Percentiles rank a stretch among this genome's conserved stretches.
These are phyloP conservation scores for Coprinellus aureogranulatus DNA, from an alignment of 768 basidiomycete species.

Conservation along the genomic window DNA sequence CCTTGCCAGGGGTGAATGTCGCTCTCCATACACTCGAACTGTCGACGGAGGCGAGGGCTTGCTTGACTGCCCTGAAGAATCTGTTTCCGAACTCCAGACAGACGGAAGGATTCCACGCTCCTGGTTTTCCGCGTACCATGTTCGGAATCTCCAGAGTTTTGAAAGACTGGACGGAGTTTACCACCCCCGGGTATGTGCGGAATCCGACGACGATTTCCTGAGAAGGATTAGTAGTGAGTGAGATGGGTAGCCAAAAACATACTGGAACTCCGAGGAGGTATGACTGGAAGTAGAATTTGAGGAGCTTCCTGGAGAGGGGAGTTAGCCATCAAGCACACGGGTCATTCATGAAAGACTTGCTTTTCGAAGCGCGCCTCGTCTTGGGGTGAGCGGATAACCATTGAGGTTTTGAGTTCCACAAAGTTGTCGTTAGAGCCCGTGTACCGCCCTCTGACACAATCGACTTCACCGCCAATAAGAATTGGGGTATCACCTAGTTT, in stretches of 20 bases:
- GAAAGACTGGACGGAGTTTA: slow-evolving; percentile 67
- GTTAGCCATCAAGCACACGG: too few relatives aligned
- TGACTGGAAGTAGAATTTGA: slow-evolving; percentile 90
- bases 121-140: slow-evolving; percentile 68
- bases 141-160: slow-evolving; percentile 79
- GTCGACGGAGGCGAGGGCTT: slow-evolving; percentile 23
- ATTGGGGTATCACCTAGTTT: slow-evolving; percentile 70
- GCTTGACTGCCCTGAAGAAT: slow-evolving; percentile 57
- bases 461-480: slow-evolving; percentile 87
- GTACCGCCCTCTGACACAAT: slow-evolving; percentile 73
- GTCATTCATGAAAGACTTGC: too few relatives aligned
- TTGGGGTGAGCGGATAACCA: slow-evolving; percentile 57
- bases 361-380: slow-evolving; percentile 73
- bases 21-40: slow-evolving; percentile 63
- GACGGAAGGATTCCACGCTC: slow-evolving; percentile 72
- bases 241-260: slow-evolving; percentile 27
- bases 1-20: slow-evolving; percentile 56
- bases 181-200: slow-evolving; percentile 70
- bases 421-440: slow-evolving; percentile 62
- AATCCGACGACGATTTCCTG: slow-evolving; percentile 74
- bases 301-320: slow-evolving; percentile 57
- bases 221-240: slow-evolving; percentile 6
- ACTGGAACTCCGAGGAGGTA: slow-evolving; percentile 89
- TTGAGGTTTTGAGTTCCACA: slow-evolving; percentile 86
- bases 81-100: slow-evolving; percentile 74